These are phyloP conservation scores for Pseudogymnoascus sp. DNA, from an alignment of 2,329 filamentous ascomycete genomes.

Conservation along the genomic window DNA sequence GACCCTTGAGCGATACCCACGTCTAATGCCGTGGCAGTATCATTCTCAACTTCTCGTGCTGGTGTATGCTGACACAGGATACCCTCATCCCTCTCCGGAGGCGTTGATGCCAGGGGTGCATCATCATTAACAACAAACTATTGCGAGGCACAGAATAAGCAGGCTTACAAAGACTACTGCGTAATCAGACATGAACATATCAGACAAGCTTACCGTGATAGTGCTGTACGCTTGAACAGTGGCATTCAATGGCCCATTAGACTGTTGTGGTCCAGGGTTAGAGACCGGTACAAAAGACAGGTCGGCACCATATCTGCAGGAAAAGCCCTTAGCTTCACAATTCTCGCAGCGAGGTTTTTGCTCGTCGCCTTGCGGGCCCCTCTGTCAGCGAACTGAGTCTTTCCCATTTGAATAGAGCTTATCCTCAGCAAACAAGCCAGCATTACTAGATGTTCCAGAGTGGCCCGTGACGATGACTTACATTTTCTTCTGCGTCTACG, in stretches of 20 bases:
- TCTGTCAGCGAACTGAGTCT: background rate
- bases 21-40: background rate
- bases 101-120: background rate
- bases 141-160: background rate
- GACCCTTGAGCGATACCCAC: background rate
- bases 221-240: background rate
- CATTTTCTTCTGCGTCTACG: conserved; percentile 15
- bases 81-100: background rate
- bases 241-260: background rate
- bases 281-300: background rate
- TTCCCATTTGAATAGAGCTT: background rate
- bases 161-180: background rate
- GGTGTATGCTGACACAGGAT: background rate
- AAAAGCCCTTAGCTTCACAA: conserved; percentile 9
- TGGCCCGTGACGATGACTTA: background rate
- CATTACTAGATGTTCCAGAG: background rate
- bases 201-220: background rate
- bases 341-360: conserved; percentile 11
- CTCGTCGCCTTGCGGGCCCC: conserved; percentile 7
- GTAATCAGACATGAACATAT: background rate
- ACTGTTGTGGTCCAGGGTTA: background rate
- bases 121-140: background rate
- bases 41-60: background rate
- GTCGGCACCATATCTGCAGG: conserved; percentile 8
- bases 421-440: background rate